Percentiles rank a stretch among this genome's conserved stretches.
Conservation (phyloP, 257 asterid species). For the Ocimum tenuiflorum region DNA sequence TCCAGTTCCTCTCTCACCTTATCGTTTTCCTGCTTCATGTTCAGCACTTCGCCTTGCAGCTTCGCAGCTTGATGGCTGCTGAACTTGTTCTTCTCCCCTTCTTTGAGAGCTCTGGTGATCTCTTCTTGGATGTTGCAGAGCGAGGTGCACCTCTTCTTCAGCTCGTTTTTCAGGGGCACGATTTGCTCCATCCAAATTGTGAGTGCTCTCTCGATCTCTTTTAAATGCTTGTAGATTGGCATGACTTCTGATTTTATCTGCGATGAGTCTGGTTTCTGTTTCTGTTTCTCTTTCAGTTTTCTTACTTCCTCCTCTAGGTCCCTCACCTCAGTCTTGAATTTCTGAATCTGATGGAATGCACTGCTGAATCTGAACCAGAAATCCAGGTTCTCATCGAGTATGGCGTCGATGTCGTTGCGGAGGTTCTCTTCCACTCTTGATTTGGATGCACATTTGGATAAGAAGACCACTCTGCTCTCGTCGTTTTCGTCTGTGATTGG, state of each 20-base stretch:
- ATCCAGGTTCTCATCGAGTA: conserved; percentile 45
- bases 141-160: conserved; percentile 31
- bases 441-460: conserved; percentile 21
- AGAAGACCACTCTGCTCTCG: conserved; percentile 16
- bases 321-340: conserved; percentile 44
- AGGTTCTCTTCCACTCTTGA: conserved; percentile 44
- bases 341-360: conserved; percentile 42
- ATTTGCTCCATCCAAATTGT: conserved; percentile 40
- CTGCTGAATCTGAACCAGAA: conserved; percentile 69
- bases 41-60: conserved; percentile 51
- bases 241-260: conserved; percentile 39
- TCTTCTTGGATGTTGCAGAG: conserved; percentile 44
- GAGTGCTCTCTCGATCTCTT: conserved; percentile 43
- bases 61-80: conserved; percentile 63
- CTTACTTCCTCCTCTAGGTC: conserved; percentile 40
- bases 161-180: conserved; percentile 37
- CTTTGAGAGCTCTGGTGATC: conserved; percentile 35
- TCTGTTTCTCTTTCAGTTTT: conserved; percentile 28
- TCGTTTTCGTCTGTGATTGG: conserved; percentile 8
- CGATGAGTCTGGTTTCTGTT: conserved; percentile 11
- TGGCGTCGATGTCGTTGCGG: conserved; percentile 37
- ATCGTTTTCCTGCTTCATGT: conserved; percentile 56
- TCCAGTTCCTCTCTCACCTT: conserved; percentile 49
- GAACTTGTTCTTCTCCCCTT: conserved; percentile 43
- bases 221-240: conserved; percentile 49